Base-by-base conservation (phyloP, 768 basidiomycete genomes). In the Trametes meyenii region DNA sequence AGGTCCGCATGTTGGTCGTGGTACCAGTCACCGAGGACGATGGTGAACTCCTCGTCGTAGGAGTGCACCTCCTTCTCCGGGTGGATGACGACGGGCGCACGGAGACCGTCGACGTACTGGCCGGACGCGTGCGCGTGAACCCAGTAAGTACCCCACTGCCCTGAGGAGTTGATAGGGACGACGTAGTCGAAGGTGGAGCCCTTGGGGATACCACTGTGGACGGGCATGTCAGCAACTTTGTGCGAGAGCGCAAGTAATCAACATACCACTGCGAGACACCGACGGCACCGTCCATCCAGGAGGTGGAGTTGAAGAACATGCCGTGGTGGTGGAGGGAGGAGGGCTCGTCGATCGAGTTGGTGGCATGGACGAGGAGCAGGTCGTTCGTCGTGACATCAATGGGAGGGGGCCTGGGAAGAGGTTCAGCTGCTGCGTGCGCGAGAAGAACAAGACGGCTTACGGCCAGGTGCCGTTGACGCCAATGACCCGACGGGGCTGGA, bases 391-490 rank as follows among this genome's bases (percentile, higher is more conserved):
- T 82, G 12, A 94, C 84, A 24, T 87, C 83, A 61, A 97, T 77
- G 0, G 92, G 87, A 0, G 96, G 96, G 1, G 92, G 94, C 26
- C 92, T 95, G 50, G n/a, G 19, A 8, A 16, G 23, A 17, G 33
- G 13, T 45, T 24, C n/a, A 45, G 23, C 19, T 17, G 38, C 12
- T 8, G 29, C 29, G 29, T 33, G 29, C 29, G 29, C 23, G 35
- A 23, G 11, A 0, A 17, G 54, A 39, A 1, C 24, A 24, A 43
- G 58, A 49, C 21, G 40, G 79, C 93, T 72, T 73, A 95, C 89
- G 96, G 96, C 96, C 96, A 98, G 5, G 91, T 89, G 19, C 86
- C 85, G 70, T 98, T 98, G 52, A 97, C 85, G 55, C 95, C 95
- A 51, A 97, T 85, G 51, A 86, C 94, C 10, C 86, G 79, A 50